Percentiles rank a stretch among this genome's conserved stretches.
Evolutionary conservation across 2,329 filamentous ascomycete species (phyloP).

Genomic region (Monosporascus sp.): DNA sequence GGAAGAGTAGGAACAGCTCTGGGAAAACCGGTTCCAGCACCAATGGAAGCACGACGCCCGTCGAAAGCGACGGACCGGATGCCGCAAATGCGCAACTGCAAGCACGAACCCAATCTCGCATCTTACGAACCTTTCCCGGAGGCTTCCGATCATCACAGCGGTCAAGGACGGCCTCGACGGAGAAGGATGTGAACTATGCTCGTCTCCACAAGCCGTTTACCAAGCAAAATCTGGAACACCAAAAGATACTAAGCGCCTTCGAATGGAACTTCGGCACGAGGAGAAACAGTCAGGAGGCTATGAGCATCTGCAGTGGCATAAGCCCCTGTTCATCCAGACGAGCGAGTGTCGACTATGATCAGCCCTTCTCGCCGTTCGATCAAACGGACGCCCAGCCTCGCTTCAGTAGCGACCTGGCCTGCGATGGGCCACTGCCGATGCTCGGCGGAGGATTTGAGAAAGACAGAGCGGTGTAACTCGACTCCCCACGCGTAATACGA

Average conservation of each 20-base stretch:
- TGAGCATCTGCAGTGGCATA: constrained; percentile 20
- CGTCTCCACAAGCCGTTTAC: constrained; percentile 27
- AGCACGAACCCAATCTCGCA: constrained; percentile 6
- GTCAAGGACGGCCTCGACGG: constrained; percentile 12
- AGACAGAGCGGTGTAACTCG: not conserved
- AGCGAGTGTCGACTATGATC: constrained; percentile 18
- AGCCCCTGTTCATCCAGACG: constrained; percentile 24
- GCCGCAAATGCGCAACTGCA: constrained; percentile 7
- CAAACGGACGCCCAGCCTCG: constrained; percentile 9
- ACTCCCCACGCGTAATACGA: not conserved
- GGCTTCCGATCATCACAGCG: constrained; percentile 11
- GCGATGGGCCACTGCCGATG: constrained; percentile 11
- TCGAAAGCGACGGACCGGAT: constrained; percentile 13
- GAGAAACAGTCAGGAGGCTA: constrained; percentile 14
- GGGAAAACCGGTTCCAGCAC: constrained; percentile 9
- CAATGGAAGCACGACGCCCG: constrained; percentile 16
- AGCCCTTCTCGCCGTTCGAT: constrained; percentile 6
- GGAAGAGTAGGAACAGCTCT: constrained; percentile 17
- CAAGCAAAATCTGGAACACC: constrained; percentile 27
- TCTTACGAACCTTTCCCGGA: constrained; percentile 16
- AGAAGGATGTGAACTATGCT: constrained; percentile 13
- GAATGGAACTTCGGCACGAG: constrained; percentile 23
- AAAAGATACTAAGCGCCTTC: constrained; percentile 25
- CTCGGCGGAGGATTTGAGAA: constrained; percentile 10
- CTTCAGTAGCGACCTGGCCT: constrained; percentile 9